Base-by-base conservation (phyloP, 2,329 filamentous ascomycete genomes). In the Trichoderma atroviride region DNA sequence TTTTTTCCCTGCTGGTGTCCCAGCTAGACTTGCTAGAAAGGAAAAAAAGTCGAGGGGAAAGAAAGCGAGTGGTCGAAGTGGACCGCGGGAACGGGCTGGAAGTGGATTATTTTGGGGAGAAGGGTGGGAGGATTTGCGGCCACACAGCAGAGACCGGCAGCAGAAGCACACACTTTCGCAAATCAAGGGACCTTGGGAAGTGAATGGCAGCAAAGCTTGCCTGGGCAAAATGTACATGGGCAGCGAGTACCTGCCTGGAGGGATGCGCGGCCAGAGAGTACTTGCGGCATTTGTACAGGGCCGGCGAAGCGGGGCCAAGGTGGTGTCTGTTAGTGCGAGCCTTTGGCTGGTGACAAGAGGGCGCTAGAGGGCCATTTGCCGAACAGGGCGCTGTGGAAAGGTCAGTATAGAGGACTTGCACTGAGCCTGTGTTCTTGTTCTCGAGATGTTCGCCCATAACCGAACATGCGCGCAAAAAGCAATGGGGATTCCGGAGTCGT, bases 41-140 rank as follows among this genome's bases (percentile, higher is more conserved):
- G 53, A 65, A 69, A 68, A 50, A 69, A 69, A 56, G 67, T 69
- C 58, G 67, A 69, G 67, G 67, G 67, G 47, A 61, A 58, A 50
- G 53, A 63, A 69, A 47, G 58, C 62, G 67, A 69, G 67, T 56
- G 67, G 67, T 69, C 40, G 67, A 69, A 58, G 67, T 69, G 67
- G 67, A 69, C 67, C 59, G 58, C 67, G 67, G 67, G 67, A 69
- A 62, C 40, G 37, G 59, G 43, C 52, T 47, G 52, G 59, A 56
- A 66, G 53, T 57, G 52, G 63, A 58, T 57, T 66, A 58, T 66
- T 60, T 55, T 24, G 55, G 55, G 40, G 40, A 43, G 40, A 19
- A 43, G 40, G 16, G 40, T 43, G 40, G 62, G 62, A 47, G 50
- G 50, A 33, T 58, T 66, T 58, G 14, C 53, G 63, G 40, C 63